Evolutionary conservation across 2,329 filamentous ascomycete species (phyloP).

Genomic region (Colletotrichum truncatum): DNA sequence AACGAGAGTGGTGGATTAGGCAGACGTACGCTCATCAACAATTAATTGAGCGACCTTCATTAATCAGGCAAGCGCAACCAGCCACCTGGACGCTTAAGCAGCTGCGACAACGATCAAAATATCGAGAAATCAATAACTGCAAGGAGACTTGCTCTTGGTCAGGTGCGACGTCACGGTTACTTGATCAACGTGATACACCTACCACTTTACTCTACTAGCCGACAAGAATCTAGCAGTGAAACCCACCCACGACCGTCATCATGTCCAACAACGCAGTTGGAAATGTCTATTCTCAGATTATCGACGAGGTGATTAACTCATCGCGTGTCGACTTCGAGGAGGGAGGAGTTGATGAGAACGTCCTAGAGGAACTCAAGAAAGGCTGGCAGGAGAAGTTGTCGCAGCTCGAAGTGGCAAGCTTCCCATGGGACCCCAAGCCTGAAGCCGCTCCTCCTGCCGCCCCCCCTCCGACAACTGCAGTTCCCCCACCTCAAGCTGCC

Average conservation of each 20-base stretch:
- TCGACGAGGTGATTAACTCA: slow-evolving; percentile 87
- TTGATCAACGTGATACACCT: background rate
- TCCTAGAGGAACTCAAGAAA: slow-evolving; percentile 84
- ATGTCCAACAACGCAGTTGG: slow-evolving; percentile 75
- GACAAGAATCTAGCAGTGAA: background rate
- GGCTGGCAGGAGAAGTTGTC: slow-evolving; percentile 95
- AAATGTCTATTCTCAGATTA: slow-evolving; percentile 80
- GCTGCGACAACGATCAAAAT: background rate
- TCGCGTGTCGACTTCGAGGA: slow-evolving; percentile 98
- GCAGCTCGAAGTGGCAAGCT: slow-evolving; percentile 82
- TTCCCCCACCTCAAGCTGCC: slow-evolving; percentile 30
- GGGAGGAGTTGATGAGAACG: slow-evolving; percentile 87
- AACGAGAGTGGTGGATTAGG: slow-evolving; percentile 21
- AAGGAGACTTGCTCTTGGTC: background rate
- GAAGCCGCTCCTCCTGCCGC: slow-evolving; percentile 62
- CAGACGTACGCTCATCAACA: background rate
- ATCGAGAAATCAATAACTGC: background rate
- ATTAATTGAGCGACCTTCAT: background rate
- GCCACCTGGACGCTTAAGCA: background rate
- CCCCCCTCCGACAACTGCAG: slow-evolving; percentile 37
- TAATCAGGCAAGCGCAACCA: background rate
- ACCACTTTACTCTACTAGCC: background rate
- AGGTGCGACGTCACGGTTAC: background rate
- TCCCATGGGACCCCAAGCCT: slow-evolving; percentile 88
- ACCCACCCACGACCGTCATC: slow-evolving; percentile 34